These are phyloP conservation scores for Populus tomentosa DNA, from an alignment of 441 rosid species.

Conservation along the genomic window DNA sequence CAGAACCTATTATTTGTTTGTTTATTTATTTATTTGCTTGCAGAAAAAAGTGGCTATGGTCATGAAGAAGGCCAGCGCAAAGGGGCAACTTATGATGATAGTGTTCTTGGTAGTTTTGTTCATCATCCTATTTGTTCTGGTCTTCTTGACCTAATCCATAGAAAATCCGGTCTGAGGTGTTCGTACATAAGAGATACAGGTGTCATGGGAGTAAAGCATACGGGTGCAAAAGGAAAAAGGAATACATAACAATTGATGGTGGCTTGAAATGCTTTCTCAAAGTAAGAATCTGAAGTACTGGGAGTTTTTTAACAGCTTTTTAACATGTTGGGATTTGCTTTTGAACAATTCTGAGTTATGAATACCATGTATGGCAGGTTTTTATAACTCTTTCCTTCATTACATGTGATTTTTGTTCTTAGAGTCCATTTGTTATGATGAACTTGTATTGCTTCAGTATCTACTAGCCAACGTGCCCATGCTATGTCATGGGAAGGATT, in stretches of 20 bases:
- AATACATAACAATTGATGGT: not conserved
- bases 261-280: not conserved
- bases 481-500: no score
- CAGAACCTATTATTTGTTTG: not conserved
- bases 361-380: not conserved
- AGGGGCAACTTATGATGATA: slow-evolving; percentile 97
- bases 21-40: not conserved
- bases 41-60: slow-evolving; percentile 99
- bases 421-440: not conserved
- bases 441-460: no score
- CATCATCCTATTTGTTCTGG: slow-evolving; percentile 84
- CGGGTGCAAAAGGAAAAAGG: not conserved
- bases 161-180: not conserved
- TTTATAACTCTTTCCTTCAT: not conserved
- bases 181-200: slow-evolving; percentile 5
- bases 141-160: slow-evolving; percentile 62
- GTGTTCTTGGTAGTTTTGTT: slow-evolving; percentile 72
- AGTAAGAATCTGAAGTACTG: not conserved
- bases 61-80: slow-evolving; percentile 95
- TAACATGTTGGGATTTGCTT: not conserved
- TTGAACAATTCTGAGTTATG: not conserved
- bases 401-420: not conserved
- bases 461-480: no score
- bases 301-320: not conserved
- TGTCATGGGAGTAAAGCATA: not conserved